phyloP scores from a whole-genome alignment of 306 rosid species.

The Medicago lupulina region DNA sequence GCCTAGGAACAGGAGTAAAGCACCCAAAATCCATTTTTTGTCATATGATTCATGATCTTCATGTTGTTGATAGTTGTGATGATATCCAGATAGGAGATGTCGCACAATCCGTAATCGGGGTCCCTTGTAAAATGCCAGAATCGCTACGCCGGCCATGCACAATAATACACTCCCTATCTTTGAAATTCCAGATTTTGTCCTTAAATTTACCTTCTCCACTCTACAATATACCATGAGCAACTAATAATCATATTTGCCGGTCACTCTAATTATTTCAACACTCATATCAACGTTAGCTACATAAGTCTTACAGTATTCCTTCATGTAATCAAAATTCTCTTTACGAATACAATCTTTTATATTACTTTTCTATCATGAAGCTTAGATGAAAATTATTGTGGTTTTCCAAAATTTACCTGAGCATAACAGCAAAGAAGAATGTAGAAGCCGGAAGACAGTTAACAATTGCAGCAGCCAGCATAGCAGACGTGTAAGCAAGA shows the following conservation, averaged over 20 bases:
- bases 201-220: conserved; percentile 60
- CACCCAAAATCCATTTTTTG: conserved; percentile 63
- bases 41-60: conserved; percentile 44
- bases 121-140: conserved; percentile 65
- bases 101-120: conserved; percentile 46
- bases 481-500: conserved; percentile 59
- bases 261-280: too few species aligned
- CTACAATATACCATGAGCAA: conserved; percentile 33
- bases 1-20: conserved; percentile 48
- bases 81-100: conserved; percentile 34
- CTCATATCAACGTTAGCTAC: too few species aligned
- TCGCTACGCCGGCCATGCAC: conserved; percentile 62
- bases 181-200: conserved; percentile 54
- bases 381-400: background rate
- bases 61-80: conserved; percentile 26
- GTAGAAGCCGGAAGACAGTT: conserved; percentile 59
- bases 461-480: conserved; percentile 53
- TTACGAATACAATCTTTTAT: too few species aligned
- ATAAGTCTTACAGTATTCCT: too few species aligned
- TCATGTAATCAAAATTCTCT: too few species aligned
- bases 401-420: conserved; percentile 46
- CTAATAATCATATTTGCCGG: too few species aligned
- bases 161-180: conserved; percentile 58
- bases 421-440: conserved; percentile 56
- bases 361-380: too few species aligned